phyloP scores from a whole-genome alignment of 257 asterid genomes.

The Fraxinus excelsior region DNA sequence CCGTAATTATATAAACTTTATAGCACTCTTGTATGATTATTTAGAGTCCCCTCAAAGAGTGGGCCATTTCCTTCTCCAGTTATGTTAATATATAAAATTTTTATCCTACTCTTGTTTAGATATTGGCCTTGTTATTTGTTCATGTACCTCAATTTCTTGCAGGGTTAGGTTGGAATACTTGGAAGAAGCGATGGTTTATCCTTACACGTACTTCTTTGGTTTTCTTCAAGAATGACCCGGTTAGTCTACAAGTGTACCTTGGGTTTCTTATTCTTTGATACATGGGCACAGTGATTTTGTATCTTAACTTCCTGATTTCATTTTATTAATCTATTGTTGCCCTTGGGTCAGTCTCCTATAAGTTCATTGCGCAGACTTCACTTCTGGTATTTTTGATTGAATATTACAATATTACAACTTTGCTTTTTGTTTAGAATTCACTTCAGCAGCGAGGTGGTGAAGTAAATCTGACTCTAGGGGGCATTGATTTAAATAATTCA shows the following conservation, averaged over 20 bases:
- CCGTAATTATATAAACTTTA: not conserved
- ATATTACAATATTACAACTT: slow-evolving; percentile 12
- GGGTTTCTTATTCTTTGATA: slow-evolving; percentile 11
- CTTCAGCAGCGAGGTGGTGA: slow-evolving; percentile 94
- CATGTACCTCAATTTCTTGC: slow-evolving; percentile 39
- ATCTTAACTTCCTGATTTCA: slow-evolving; percentile 14
- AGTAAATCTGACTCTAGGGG: slow-evolving; percentile 91
- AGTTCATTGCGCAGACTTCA: slow-evolving; percentile 14
- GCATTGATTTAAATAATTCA: slow-evolving; percentile 92
- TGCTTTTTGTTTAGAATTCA: slow-evolving; percentile 58
- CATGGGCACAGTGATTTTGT: slow-evolving; percentile 16
- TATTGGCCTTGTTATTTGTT: slow-evolving; percentile 17
- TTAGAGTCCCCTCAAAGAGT: slow-evolving; percentile 7
- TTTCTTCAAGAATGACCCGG: slow-evolving; percentile 94
- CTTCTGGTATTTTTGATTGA: slow-evolving; percentile 19
- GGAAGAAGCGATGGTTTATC: slow-evolving; percentile 97
- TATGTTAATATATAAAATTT: slow-evolving; percentile 9
- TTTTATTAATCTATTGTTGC: slow-evolving; percentile 8
- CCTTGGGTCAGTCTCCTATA: slow-evolving; percentile 9
- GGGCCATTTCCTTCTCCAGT: slow-evolving; percentile 1
- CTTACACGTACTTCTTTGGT: slow-evolving; percentile 97
- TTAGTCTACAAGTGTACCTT: slow-evolving; percentile 43
- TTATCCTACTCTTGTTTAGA: slow-evolving; percentile 9
- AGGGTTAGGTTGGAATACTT: slow-evolving; percentile 97
- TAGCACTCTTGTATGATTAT: slow-evolving; percentile 6